Base-by-base conservation (phyloP, 179 eudicot species). In the Vitellaria paradoxa region DNA sequence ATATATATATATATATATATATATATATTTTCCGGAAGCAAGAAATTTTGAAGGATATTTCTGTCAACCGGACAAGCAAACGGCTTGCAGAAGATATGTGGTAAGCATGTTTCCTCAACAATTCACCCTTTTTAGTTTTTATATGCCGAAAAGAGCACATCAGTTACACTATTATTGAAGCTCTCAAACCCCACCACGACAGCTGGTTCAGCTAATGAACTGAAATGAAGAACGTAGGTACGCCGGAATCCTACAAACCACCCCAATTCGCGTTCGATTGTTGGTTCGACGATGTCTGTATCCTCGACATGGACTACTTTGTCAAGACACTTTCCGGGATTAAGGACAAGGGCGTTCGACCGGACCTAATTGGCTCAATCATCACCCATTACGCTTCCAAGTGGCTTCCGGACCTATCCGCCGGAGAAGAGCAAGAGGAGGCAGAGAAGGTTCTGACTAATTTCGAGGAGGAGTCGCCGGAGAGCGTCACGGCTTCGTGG, bases 361-460 rank as follows among this genome's bases (percentile, higher is more conserved):
- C 98, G 0, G 97, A 93, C 80, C 84, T 93, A 0, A 76, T 94
- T 7, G 97, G 96, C 66, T 91, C 98, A 60, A 85, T 93, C 70
- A 93, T 93, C 59, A 87, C 91, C 55, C 93, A 94, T 76, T 90
- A 93, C 62, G 96, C 97, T 12, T 84, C 91, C 15, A 93, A 89
- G 62, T 93, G 90, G 91, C 96, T 95, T 23, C 97, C 99, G 1
- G 99, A 95, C 70, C 88, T 95, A 12, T 68, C 86, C 49, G 42
- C 20, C 23, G 72, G 73, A 6, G 59, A 30, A 30, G 37, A 30
- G 37, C 37, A 30, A 30, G 37, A 64, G 0, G 62, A 40, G 10
- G 21, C 68, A 26, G 57, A 60, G 17, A 46, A 70, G 21, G 9
- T 47, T n/a, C 9, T 11, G 37, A 52, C 50, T 26, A 20, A 7